Base-by-base conservation (phyloP, 164 flowering plant species). In the Echeveria elegans region DNA sequence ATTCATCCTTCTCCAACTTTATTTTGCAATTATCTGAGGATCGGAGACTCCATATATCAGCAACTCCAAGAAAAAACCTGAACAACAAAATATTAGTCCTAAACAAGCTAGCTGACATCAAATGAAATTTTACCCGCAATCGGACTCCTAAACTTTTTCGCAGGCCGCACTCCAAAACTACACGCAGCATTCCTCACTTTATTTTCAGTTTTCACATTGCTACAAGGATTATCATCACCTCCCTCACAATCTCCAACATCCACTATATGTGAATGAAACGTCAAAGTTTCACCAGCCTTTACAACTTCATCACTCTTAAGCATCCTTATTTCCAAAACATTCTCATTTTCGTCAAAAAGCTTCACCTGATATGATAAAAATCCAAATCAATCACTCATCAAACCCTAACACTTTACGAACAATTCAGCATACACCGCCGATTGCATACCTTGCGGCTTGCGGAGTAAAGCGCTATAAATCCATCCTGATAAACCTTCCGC, bases 401-500 rank as follows among this genome's bases (percentile, higher is more conserved):
- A 56, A 56, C 32, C 32, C 18, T 56, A 26, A 26, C 60, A 52
- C 21, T 5, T 23, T 28, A 21, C n/a, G 26, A 4, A 11, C 5
- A 12, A 4, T n/a, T n/a, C 26, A 23, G 9, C 24, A 24, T 2
- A 10, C 24, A 18, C 3, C 4, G 2, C 1, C 2, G 18, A 24
- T 16, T 12, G 10, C 37, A 12, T 45, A 85, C 97, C 90, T 91
- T 89, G 73, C 70, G 71, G 72, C 67, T 69, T 2, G 82, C 76
- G 48, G 70, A 19, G 66, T 79, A 73, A 30, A 81, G 76, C 63
- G 81, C 82, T 59, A 93, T 56, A 50, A 73, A 66, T 8, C 98
- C 96, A 63, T 93, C 98, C 63, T 87, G 96, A 71, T 90, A 88
- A 24, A 90, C 85, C 72, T 90, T 90, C 37, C 98, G 71, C 86